A percentile compares a stretch with the other conserved stretches of the same genome.
phyloP scores from a whole-genome alignment of 1,139 yeast genomes.

The Sugiyamaella pinicola region DNA sequence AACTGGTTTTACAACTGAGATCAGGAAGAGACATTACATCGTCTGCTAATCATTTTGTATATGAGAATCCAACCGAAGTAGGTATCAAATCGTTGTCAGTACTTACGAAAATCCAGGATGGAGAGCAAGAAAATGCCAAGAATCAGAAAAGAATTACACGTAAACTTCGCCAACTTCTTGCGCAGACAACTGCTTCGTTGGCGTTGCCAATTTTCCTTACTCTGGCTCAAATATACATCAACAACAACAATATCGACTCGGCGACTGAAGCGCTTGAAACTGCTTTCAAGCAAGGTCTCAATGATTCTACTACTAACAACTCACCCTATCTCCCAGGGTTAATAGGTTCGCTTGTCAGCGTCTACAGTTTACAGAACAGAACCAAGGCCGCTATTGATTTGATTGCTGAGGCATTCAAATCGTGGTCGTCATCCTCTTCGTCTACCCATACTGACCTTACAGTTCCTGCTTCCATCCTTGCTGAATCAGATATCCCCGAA shows the following conservation, averaged over 20 bases:
- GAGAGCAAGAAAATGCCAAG: conserved; percentile 23
- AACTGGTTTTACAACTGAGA: conserved; percentile 8
- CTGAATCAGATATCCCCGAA: conserved; percentile 21
- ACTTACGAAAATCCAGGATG: conserved; percentile 12
- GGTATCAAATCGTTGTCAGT: conserved; percentile 15
- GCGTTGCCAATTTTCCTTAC: conserved; percentile 31
- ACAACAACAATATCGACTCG: conserved; percentile 48
- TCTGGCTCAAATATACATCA: conserved; percentile 51
- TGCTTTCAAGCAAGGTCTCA: conserved; percentile 19
- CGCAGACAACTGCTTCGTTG: conserved; percentile 7
- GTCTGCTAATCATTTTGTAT: conserved; percentile 10
- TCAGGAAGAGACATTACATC: conserved; percentile 19
- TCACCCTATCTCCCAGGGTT: conserved; percentile 48
- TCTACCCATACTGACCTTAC: background rate
- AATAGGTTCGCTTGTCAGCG: conserved; percentile 49
- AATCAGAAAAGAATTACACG: background rate
- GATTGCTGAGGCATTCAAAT: conserved; percentile 31
- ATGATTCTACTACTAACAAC: conserved; percentile 22
- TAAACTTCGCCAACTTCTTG: conserved; percentile 13
- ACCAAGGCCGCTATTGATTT: conserved; percentile 29
- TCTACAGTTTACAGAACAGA: conserved; percentile 49
- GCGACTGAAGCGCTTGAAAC: conserved; percentile 50
- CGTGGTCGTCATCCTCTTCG: conserved; percentile 25
- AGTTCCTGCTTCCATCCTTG: conserved; percentile 26
- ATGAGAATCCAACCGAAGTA: conserved; percentile 8